Evolutionary conservation across 1,284 basidiomycete genomes (phyloP).

Genomic region (Naganishia cerealis): DNA sequence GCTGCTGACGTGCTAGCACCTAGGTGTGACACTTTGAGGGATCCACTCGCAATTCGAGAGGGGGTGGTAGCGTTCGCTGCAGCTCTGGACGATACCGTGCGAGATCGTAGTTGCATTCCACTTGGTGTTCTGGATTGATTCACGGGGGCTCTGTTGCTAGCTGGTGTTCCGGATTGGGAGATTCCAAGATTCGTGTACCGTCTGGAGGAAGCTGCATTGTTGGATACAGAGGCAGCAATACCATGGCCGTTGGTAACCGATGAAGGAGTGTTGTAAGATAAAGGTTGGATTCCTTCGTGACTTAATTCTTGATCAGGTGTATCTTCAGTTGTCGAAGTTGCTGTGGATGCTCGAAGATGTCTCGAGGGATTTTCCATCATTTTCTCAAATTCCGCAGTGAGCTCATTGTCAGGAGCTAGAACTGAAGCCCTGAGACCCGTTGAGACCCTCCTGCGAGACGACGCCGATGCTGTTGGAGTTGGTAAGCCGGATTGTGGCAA

Average conservation of each 20-base stretch:
- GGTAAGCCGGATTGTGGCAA: slow-evolving; percentile 13
- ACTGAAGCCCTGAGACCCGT: not conserved
- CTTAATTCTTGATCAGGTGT: slow-evolving; percentile 1
- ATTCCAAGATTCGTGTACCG: slow-evolving; percentile 22
- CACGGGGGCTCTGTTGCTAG: not conserved
- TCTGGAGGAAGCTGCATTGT: slow-evolving; percentile 12
- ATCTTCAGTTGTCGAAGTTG: slow-evolving; percentile 2
- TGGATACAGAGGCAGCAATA: not conserved
- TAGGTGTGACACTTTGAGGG: slow-evolving; percentile 6
- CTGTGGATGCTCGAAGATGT: slow-evolving; percentile 18
- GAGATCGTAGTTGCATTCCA: slow-evolving; percentile 11
- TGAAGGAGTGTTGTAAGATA: slow-evolving; percentile 2
- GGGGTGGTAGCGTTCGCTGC: slow-evolving; percentile 23
- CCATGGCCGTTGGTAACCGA: not conserved
- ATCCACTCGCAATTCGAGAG: slow-evolving; percentile 11
- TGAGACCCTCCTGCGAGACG: slow-evolving; percentile 15
- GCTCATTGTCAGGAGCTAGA: not conserved
- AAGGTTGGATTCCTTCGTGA: not conserved
- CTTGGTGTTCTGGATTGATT: slow-evolving; percentile 26
- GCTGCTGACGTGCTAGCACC: not conserved
- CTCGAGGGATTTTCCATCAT: slow-evolving; percentile 24
- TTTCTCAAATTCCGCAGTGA: slow-evolving; percentile 24
- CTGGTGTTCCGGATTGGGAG: slow-evolving; percentile 24
- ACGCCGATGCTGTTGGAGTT: slow-evolving; percentile 13
- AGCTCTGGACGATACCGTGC: not conserved